Evolutionary conservation across 768 basidiomycete species (phyloP).

Genomic region (Amanita jacksonii): DNA sequence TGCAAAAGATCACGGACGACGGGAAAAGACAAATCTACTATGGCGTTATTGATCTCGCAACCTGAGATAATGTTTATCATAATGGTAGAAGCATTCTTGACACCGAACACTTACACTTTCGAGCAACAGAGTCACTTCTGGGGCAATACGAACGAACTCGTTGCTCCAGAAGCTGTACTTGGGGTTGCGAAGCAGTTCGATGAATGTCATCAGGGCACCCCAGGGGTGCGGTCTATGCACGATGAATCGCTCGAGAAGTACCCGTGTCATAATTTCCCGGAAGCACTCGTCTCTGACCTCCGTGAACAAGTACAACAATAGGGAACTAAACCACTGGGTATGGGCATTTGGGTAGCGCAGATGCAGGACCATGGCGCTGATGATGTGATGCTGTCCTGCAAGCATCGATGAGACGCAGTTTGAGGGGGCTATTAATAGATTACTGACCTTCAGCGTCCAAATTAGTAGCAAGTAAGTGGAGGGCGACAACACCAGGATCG

Average conservation of each 20-base stretch:
- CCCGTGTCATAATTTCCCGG: conserved; percentile 78
- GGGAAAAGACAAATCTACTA: conserved; percentile 61
- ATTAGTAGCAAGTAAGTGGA: conserved; percentile 75
- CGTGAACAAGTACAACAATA: conserved; percentile 80
- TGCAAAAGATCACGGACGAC: conserved; percentile 69
- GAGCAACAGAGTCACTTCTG: conserved; percentile 78
- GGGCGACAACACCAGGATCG: conserved; percentile 76
- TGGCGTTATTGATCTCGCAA: conserved; percentile 70
- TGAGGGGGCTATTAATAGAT: background rate
- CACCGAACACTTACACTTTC: conserved; percentile 54
- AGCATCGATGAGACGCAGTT: background rate
- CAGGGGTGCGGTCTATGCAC: conserved; percentile 95
- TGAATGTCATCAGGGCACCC: conserved; percentile 90
- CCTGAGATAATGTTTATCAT: conserved; percentile 30
- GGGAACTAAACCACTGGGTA: conserved; percentile 94
- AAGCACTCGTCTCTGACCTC: conserved; percentile 71
- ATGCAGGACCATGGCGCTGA: conserved; percentile 90
- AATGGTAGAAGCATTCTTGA: conserved; percentile 2
- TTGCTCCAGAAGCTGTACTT: conserved; percentile 91
- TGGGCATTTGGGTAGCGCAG: conserved; percentile 97
- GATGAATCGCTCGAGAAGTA: conserved; percentile 88
- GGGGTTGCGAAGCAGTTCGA: conserved; percentile 83
- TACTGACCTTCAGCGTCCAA: conserved; percentile 84
- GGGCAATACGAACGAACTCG: conserved; percentile 75
- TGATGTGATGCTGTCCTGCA: conserved; percentile 87